Percentiles rank a stretch among this genome's conserved stretches.
Evolutionary conservation across 768 basidiomycete species (phyloP).

Genomic region (Thelephora ganbajun): DNA sequence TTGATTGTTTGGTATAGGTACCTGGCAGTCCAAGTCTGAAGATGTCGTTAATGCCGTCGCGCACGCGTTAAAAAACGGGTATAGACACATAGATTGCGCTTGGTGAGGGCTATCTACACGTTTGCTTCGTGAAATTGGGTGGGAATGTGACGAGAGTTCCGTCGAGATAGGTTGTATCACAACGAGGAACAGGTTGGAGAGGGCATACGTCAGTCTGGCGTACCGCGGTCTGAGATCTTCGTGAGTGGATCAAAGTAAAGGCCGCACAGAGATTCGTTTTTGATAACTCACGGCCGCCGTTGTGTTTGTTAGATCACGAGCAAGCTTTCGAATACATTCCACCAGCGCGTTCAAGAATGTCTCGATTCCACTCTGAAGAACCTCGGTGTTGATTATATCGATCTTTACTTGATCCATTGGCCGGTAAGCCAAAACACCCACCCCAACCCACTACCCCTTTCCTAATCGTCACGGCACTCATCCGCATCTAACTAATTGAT

Average conservation of each 20-base stretch:
- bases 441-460: no score
- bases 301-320: conserved; percentile 41
- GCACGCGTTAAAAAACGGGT: conserved; percentile 64
- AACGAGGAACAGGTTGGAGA: conserved; percentile 79
- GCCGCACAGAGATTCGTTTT: not conserved
- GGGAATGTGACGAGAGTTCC: not conserved
- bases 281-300: no score
- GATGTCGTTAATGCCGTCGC: conserved; percentile 62
- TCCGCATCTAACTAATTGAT: not conserved
- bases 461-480: no score
- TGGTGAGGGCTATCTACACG: conserved; percentile 17
- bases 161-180: conserved; percentile 35
- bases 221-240: conserved; percentile 62
- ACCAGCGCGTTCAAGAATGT: conserved; percentile 56
- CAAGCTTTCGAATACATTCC: conserved; percentile 57
- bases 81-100: conserved; percentile 67
- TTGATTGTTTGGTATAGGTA: conserved; percentile 29
- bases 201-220: conserved; percentile 63
- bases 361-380: conserved; percentile 64
- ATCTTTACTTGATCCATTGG: conserved; percentile 72
- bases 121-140: no score
- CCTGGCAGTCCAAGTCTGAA: conserved; percentile 68
- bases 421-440: conserved; percentile 24
- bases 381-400: conserved; percentile 78
- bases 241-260: conserved; percentile 21